These are phyloP conservation scores for Trametes coccinea DNA, from an alignment of 768 basidiomycete genomes.

Conservation along the genomic window DNA sequence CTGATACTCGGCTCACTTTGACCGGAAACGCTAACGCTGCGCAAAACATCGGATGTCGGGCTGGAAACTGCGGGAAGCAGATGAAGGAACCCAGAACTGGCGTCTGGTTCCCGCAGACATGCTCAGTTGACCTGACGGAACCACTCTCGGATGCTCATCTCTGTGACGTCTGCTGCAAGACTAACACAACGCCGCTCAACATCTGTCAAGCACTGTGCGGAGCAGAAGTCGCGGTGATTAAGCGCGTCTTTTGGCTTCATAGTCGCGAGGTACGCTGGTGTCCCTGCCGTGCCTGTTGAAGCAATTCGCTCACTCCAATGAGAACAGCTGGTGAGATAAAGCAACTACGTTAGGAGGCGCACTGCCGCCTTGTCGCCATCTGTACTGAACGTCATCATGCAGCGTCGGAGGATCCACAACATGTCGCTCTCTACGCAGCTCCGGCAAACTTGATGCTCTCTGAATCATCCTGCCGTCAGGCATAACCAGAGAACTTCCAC, in stretches of 20 bases:
- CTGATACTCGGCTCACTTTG: too few relatives aligned
- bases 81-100: too few relatives aligned
- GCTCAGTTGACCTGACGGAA: too few relatives aligned
- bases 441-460: not conserved
- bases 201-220: not conserved
- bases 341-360: not conserved
- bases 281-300: not conserved
- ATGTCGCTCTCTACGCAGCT: not conserved
- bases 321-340: not conserved
- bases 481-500: not conserved
- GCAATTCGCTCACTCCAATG: not conserved
- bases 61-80: too few relatives aligned
- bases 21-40: too few relatives aligned
- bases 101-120: too few relatives aligned
- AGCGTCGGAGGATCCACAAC: not conserved
- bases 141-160: too few relatives aligned
- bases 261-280: not conserved
- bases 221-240: conserved; percentile 5
- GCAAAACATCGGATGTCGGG: too few relatives aligned
- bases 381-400: conserved; percentile 3
- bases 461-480: not conserved
- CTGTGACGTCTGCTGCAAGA: too few relatives aligned
- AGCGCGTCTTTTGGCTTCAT: not conserved
- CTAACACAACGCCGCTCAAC: too few relatives aligned
- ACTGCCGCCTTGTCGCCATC: not conserved